phyloP scores from a whole-genome alignment of 495 filamentous ascomycete species.

The Trypethelium eluteriae region DNA sequence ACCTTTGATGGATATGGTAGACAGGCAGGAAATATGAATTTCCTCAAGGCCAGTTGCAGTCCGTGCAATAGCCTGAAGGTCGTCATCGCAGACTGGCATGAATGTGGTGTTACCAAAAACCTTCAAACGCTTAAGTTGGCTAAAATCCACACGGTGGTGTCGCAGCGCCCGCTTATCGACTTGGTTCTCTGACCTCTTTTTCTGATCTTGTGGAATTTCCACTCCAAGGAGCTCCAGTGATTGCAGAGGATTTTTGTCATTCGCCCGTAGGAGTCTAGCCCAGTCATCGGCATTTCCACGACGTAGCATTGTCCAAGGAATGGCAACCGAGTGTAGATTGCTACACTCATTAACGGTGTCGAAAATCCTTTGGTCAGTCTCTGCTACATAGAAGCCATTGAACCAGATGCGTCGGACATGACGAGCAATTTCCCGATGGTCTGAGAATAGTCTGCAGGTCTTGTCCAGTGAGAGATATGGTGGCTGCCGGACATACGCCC shows the following conservation, averaged over 20 bases:
- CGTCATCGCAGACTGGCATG: slow-evolving; percentile 44
- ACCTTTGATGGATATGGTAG: slow-evolving; percentile 43
- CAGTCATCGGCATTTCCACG: slow-evolving; percentile 41
- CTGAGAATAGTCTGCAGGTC: slow-evolving; percentile 40
- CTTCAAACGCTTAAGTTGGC: slow-evolving; percentile 43
- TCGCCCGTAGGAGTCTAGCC: slow-evolving; percentile 35
- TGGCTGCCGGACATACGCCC: slow-evolving; percentile 45
- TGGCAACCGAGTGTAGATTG: slow-evolving; percentile 38
- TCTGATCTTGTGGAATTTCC: slow-evolving; percentile 38
- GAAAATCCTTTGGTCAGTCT: slow-evolving; percentile 42
- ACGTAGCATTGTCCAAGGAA: slow-evolving; percentile 48
- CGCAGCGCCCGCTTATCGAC: slow-evolving; percentile 31
- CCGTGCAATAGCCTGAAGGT: slow-evolving; percentile 42
- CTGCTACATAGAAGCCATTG: slow-evolving; percentile 45
- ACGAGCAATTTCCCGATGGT: slow-evolving; percentile 37
- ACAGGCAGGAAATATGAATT: slow-evolving; percentile 46
- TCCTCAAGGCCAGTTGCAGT: slow-evolving; percentile 45
- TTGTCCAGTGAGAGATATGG: slow-evolving; percentile 43
- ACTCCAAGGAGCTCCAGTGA: slow-evolving; percentile 46
- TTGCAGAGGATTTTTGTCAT: slow-evolving; percentile 33
- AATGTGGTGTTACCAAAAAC: slow-evolving; percentile 47
- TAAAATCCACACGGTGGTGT: slow-evolving; percentile 38
- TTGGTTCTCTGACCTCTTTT: slow-evolving; percentile 27
- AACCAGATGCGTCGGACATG: slow-evolving; percentile 49
- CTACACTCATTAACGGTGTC: slow-evolving; percentile 38